Conservation (phyloP, 352 stramenopile species). For the Pythium pectinolyticum region DNA sequence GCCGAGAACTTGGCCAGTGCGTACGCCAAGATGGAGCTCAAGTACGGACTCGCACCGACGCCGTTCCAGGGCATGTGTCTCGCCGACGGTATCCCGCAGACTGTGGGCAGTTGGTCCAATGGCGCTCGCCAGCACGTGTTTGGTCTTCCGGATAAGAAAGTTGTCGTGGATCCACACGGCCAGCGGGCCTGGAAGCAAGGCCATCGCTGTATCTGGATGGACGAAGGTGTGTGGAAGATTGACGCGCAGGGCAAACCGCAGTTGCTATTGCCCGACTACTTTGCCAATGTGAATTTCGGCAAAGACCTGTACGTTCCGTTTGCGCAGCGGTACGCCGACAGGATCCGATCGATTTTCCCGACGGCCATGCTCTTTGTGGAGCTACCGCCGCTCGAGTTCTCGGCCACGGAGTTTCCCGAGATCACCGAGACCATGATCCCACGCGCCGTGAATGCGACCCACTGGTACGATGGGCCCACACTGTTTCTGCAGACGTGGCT, state of each 20-base stretch:
- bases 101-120: slow-evolving; percentile 73
- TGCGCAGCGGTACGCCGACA: slow-evolving; percentile 56
- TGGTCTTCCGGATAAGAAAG: slow-evolving; percentile 39
- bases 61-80: slow-evolving; percentile 84
- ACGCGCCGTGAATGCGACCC: slow-evolving; percentile 79
- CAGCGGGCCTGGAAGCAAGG: slow-evolving; percentile 68
- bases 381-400: slow-evolving; percentile 77
- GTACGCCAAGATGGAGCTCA: slow-evolving; percentile 63
- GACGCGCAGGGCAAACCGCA: slow-evolving; percentile 38
- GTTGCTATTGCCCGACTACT: slow-evolving; percentile 68
- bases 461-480: slow-evolving; percentile 92
- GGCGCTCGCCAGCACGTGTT: slow-evolving; percentile 77
- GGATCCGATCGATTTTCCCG: slow-evolving; percentile 60
- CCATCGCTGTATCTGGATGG: slow-evolving; percentile 71
- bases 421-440: slow-evolving; percentile 55
- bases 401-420: slow-evolving; percentile 59
- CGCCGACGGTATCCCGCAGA: slow-evolving; percentile 57
- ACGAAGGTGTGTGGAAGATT: slow-evolving; percentile 81
- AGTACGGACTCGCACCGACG: slow-evolving; percentile 72
- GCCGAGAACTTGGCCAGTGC: slow-evolving; percentile 52
- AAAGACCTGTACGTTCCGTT: slow-evolving; percentile 86
- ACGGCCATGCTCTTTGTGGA: slow-evolving; percentile 78
- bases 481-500: slow-evolving; percentile 76
- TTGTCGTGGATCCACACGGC: slow-evolving; percentile 55
- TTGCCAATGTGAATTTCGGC: slow-evolving; percentile 69